Conservation (phyloP, 352 stramenopile species). For the Globisporangium viniferum region DNA sequence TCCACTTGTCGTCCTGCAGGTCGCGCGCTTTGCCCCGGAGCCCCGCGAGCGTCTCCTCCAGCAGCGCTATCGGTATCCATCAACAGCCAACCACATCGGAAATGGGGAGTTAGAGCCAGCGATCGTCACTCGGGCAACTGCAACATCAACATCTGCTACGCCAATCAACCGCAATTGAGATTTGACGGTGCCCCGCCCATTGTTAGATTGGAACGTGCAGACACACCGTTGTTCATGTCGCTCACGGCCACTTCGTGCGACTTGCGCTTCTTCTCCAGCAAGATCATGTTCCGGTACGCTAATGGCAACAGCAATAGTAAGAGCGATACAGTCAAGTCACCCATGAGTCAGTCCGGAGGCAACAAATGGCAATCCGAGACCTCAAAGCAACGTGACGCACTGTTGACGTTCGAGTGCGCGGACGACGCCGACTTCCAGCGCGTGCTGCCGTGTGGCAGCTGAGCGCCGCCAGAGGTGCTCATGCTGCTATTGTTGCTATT, state of each 20-base stretch:
- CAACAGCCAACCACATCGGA: too few species aligned
- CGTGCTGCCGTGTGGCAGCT: slow-evolving; percentile 5
- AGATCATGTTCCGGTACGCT: slow-evolving; percentile 43
- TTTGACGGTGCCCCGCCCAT: too few species aligned
- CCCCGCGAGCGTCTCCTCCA: slow-evolving; percentile 52
- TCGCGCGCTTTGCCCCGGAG: slow-evolving; percentile 50
- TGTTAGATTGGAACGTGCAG: too few species aligned
- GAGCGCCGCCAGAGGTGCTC: not conserved
- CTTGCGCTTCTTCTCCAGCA: slow-evolving; percentile 57
- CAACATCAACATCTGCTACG: not conserved
- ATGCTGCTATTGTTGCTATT: not conserved
- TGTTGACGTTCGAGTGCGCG: slow-evolving; percentile 20
- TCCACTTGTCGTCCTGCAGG: slow-evolving; percentile 73
- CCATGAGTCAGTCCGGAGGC: not conserved
- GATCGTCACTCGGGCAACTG: not conserved
- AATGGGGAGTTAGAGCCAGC: slow-evolving; percentile 1
- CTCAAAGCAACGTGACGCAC: slow-evolving; percentile 17
- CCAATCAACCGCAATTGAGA: not conserved
- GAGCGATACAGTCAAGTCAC: not conserved
- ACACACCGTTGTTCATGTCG: slow-evolving; percentile 42
- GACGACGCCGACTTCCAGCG: slow-evolving; percentile 18
- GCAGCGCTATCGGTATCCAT: slow-evolving; percentile 25
- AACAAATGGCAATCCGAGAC: not conserved
- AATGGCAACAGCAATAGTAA: not conserved
- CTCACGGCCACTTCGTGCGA: slow-evolving; percentile 37